These are phyloP conservation scores for Penicillium crustosum DNA, from an alignment of 2,329 filamentous ascomycete species.

Conservation along the genomic window DNA sequence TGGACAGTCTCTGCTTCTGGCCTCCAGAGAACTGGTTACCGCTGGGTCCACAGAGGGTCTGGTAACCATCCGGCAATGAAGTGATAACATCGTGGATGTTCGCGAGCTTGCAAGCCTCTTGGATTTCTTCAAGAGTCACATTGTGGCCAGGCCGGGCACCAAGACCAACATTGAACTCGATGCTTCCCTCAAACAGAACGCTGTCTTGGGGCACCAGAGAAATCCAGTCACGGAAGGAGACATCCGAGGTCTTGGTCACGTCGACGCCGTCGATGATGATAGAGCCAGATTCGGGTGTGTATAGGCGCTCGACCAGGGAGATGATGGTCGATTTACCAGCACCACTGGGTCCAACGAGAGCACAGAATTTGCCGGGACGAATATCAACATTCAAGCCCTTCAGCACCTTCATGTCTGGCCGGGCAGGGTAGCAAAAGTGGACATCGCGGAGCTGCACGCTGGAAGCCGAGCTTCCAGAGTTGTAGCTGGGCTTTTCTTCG, in stretches of 20 bases:
- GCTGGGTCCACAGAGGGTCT: conserved; percentile 53
- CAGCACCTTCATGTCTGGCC: conserved; percentile 61
- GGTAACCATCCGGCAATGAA: conserved; percentile 60
- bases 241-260: conserved; percentile 41
- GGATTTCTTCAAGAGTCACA: conserved; percentile 60
- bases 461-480: conserved; percentile 32
- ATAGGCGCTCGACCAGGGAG: conserved; percentile 56
- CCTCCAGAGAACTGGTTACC: conserved; percentile 56
- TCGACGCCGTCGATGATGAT: conserved; percentile 56
- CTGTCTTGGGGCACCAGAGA: conserved; percentile 51
- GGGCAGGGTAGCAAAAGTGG: conserved; percentile 65
- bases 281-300: conserved; percentile 51
- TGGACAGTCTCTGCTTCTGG: conserved; percentile 59
- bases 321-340: conserved; percentile 68
- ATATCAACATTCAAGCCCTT: conserved; percentile 58
- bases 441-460: conserved; percentile 60
- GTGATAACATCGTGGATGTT: conserved; percentile 70
- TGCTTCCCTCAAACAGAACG: conserved; percentile 49
- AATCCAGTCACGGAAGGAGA: conserved; percentile 46
- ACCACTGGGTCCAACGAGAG: conserved; percentile 66
- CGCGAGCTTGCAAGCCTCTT: conserved; percentile 65
- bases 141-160: conserved; percentile 54
- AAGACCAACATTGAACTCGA: conserved; percentile 49
- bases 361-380: conserved; percentile 42
- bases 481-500: conserved; percentile 18